Conservation (phyloP, 129 eudicot genomes). For the Helianthus annuus region HanXRQr2.0-SUNRISE NC_035435.2:152608040-152608539, state of each 20-base stretch:
- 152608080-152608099: slow-evolving; percentile 12
- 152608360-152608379: slow-evolving; percentile 16
- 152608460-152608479: slow-evolving; percentile 16
- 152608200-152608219: not conserved
- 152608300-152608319: not conserved
- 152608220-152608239: not conserved
- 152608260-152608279: slow-evolving; percentile 4
- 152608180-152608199: slow-evolving; percentile 12
- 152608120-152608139: slow-evolving; percentile 33
- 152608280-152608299: not conserved
- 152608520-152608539: slow-evolving; percentile 34
- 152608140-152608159: not conserved
- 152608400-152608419: too few species aligned
- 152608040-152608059: slow-evolving; percentile 28
- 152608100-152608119: not conserved
- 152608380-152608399: slow-evolving; percentile 24
- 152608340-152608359: slow-evolving; percentile 12
- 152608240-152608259: slow-evolving; percentile 14
- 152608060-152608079: slow-evolving; percentile 9
- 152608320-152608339: not conserved
- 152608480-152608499: slow-evolving; percentile 4
- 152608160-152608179: too few species aligned
- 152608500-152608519: slow-evolving; percentile 29
- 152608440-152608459: not conserved
- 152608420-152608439: not conserved